These are phyloP conservation scores for Hypoxylon sp. DNA, from an alignment of 2,329 filamentous ascomycete genomes.

Conservation along the genomic window DNA sequence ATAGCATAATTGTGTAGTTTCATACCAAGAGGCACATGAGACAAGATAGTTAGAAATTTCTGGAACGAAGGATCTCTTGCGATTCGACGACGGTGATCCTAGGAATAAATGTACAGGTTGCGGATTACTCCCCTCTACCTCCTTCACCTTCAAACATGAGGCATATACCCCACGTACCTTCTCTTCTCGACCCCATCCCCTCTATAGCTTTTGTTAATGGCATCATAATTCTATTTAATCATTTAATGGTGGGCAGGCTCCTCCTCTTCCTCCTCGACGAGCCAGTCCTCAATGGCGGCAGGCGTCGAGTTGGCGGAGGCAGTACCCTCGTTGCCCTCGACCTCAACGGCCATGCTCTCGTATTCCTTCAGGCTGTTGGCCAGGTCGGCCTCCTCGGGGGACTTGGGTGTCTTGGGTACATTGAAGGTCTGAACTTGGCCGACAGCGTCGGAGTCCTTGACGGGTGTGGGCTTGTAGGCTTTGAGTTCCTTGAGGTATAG, in stretches of 20 bases:
- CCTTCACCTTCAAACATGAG: conserved; percentile 15
- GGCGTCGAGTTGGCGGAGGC: conserved; percentile 70
- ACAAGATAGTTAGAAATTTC: conserved; percentile 5
- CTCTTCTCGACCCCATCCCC: conserved; percentile 21
- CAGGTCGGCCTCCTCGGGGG: conserved; percentile 94
- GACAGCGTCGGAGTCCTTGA: conserved; percentile 90
- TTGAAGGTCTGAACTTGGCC: conserved; percentile 92
- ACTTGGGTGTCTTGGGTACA: conserved; percentile 83
- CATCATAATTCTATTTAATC: conserved; percentile 2
- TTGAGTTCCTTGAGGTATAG: conserved; percentile 97
- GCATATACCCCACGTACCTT: conserved; percentile 22
- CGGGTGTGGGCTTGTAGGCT: conserved; percentile 87
- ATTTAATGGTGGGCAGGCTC: conserved; percentile 65
- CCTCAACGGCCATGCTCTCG: conserved; percentile 93
- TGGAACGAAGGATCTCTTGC: conserved; percentile 49
- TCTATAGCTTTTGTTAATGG: conserved; percentile 11
- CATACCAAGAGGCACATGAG: conserved; percentile 12
- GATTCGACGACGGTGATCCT: conserved; percentile 50
- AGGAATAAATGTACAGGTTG: conserved; percentile 59
- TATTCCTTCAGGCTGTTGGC: conserved; percentile 93
- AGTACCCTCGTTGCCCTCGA: conserved; percentile 84
- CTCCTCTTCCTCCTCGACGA: conserved; percentile 80
- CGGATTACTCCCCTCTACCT: conserved; percentile 54
- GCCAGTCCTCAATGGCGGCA: conserved; percentile 78
- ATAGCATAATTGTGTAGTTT: neutral